A percentile compares a stretch with the other conserved stretches of the same genome.
Evolutionary conservation across 352 stramenopile genomes (phyloP).

Genomic region (Pythium phragmiticola): DNA sequence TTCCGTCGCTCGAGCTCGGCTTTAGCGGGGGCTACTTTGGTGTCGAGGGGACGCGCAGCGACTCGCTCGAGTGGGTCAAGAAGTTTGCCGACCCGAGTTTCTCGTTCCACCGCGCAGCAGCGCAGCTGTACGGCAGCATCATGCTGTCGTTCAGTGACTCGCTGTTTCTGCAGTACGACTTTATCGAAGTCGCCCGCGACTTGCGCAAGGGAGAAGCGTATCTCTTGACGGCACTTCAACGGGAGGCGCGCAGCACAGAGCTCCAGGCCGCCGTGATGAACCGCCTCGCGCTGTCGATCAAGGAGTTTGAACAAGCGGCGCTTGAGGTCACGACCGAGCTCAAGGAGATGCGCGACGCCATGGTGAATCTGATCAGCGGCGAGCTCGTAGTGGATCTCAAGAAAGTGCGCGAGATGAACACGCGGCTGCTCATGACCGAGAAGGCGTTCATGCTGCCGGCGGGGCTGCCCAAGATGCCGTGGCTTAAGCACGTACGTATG

Average conservation of each 20-base stretch:
- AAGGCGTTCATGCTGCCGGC: slow-evolving; percentile 73
- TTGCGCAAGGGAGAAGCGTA: slow-evolving; percentile 63
- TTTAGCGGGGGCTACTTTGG: slow-evolving; percentile 73
- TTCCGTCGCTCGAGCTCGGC: slow-evolving; percentile 70
- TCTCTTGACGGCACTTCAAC: slow-evolving; percentile 43
- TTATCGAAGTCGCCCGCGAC: slow-evolving; percentile 72
- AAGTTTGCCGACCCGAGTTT: slow-evolving; percentile 73
- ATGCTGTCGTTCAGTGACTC: slow-evolving; percentile 75
- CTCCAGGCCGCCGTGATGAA: slow-evolving; percentile 28
- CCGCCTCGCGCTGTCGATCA: slow-evolving; percentile 59
- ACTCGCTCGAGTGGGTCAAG: slow-evolving; percentile 77
- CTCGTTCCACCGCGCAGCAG: slow-evolving; percentile 67
- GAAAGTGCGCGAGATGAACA: slow-evolving; percentile 82
- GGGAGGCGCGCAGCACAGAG: slow-evolving; percentile 20
- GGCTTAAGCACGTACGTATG: slow-evolving; percentile 77
- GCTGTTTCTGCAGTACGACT: slow-evolving; percentile 86
- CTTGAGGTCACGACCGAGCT: slow-evolving; percentile 57
- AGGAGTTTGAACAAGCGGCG: slow-evolving; percentile 59
- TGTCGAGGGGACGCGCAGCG: slow-evolving; percentile 52
- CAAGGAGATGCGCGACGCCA: slow-evolving; percentile 50
- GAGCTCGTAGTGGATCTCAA: slow-evolving; percentile 74
- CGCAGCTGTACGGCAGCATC: slow-evolving; percentile 79
- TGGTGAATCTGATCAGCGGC: slow-evolving; percentile 58
- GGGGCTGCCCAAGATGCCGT: slow-evolving; percentile 68
- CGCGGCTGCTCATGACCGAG: slow-evolving; percentile 76